Base-by-base conservation (phyloP, 306 rosid genomes). In the Glycine soja region DNA sequence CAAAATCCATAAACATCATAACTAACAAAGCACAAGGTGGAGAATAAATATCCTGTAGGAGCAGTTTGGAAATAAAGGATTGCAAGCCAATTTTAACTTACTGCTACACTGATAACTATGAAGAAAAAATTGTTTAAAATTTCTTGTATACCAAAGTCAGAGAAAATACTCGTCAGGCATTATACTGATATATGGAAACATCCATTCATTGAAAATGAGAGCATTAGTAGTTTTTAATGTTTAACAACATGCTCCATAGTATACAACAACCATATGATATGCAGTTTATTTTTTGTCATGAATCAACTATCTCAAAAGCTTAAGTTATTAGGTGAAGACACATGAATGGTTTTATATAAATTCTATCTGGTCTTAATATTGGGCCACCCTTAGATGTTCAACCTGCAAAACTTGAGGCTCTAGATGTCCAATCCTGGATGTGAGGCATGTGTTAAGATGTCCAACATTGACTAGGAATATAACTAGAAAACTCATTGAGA, bases 1-100 rank as follows among this genome's bases (percentile, higher is more conserved):
- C 64, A 38, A 77, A 67, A 59, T 42, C 54, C 68, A 30, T 38
- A 43, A 65, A 79, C 68, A 72, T 54, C 76, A 42, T 67, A 75
- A 66, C 76, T 8, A 50, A 38, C 59, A 54, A 64, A 70, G 59
- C 50, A 72, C 45, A 40, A 11, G 52, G 34, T 13, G 72, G 62
- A 70, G 50, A 80, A 70, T 10, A 75, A 75, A 70, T 16, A 52
- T 62, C 64, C 15, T 15, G 34, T 65, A 7, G 46, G 56, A 75
- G 66, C 64, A 71, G 45, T 18, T 67, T 75, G 51, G 16, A 7
- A 75, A 75, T 15, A 75, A 56, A 57, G 50, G 61, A 74, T 67
- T 56, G 67, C 13, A 30, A 56, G 3, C 61, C 51, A 46, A 19
- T 13, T 70, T 50, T 36, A 72, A 73, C 59, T 81, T 10, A 30